Base-by-base conservation (phyloP, 768 basidiomycete species). In the Macrolepiota fuliginosa region DNA sequence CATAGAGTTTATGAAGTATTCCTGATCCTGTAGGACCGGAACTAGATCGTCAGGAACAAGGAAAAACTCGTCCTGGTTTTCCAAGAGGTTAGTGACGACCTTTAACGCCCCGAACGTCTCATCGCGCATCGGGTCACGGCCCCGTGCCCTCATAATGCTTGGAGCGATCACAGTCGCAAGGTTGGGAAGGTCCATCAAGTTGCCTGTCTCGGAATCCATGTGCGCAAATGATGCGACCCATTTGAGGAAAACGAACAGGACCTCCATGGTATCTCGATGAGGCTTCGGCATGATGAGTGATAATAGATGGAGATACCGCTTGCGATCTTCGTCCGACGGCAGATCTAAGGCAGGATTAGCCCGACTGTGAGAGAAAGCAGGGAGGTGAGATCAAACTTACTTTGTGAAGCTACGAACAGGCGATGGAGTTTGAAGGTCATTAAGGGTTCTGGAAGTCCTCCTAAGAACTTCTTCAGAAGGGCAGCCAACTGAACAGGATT, bases 221-320 rank as follows among this genome's bases (percentile, higher is more conserved):
- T 99, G 96, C 53, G 97, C 94, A 73, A 99, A 99, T 1, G 95
- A 97, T 10, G 96, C 96, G 11, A 99, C 97, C 97, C 97, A 99
- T 76, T 98, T 97, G 66, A 99, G 82, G 79, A 99, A 99, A 32
- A 97, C 96, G 71, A 97, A 98, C 54, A 99, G 79, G 54, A 97
- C 93, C 75, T 99, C 97, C 86, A 97, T 87, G 19, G 96, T 98
- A 74, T 99, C 97, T 64, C 97, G 89, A 73, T 99, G 93, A 63
- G 86, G 85, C 76, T 94, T 94, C 36, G 97, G 97, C 69, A 99
- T 77, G 7, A 98, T 79, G 60, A 96, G 78, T 45, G 90, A 89
- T 15, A 95, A 79, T 66, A 96, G 82, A 72, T 98, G 96, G 27
- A 98, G 81, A 68, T 90, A 84, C 55, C 91, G 88, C 67, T 83